Evolutionary conservation across 2,329 filamentous ascomycete species (phyloP).

Genomic region (Diaporthe sp.): DNA sequence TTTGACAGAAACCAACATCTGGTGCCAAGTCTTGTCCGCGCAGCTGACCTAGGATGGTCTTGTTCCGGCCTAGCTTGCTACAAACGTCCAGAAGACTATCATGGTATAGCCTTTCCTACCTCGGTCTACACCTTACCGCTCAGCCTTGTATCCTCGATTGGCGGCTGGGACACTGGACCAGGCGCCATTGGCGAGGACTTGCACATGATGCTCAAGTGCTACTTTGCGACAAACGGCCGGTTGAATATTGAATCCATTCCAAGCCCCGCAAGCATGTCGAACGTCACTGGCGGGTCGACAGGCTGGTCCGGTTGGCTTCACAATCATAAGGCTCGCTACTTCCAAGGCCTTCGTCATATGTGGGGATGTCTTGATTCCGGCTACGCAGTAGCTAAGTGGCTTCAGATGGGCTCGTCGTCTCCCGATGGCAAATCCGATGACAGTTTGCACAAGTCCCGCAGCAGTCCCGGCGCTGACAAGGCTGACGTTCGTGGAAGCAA

Average conservation of each 20-base stretch:
- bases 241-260: constrained; percentile 13
- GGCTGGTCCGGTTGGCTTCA: constrained; percentile 5
- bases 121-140: constrained; percentile 24
- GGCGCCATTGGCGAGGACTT: constrained; percentile 15
- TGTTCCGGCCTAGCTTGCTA: constrained; percentile 9
- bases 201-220: constrained; percentile 33
- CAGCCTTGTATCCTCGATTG: constrained; percentile 1
- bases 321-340: constrained; percentile 22
- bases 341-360: constrained; percentile 25
- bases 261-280: constrained; percentile 19
- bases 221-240: constrained; percentile 12
- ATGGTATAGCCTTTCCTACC: constrained; percentile 10
- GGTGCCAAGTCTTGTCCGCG: constrained; percentile 9
- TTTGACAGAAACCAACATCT: constrained; percentile 23
- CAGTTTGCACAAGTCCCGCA: background rate
- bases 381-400: background rate
- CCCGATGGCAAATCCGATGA: background rate
- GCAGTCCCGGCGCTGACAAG: background rate
- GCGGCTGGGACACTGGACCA: constrained; percentile 28
- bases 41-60: constrained; percentile 2
- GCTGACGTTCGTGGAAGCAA: background rate
- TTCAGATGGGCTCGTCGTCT: background rate
- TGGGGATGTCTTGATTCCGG: constrained; percentile 21
- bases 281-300: background rate
- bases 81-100: constrained; percentile 6